Evolutionary conservation across 1,284 basidiomycete species (phyloP), one percentile per base, ranked within the genome.

Genomic region (Trametes versicolor): DNA sequence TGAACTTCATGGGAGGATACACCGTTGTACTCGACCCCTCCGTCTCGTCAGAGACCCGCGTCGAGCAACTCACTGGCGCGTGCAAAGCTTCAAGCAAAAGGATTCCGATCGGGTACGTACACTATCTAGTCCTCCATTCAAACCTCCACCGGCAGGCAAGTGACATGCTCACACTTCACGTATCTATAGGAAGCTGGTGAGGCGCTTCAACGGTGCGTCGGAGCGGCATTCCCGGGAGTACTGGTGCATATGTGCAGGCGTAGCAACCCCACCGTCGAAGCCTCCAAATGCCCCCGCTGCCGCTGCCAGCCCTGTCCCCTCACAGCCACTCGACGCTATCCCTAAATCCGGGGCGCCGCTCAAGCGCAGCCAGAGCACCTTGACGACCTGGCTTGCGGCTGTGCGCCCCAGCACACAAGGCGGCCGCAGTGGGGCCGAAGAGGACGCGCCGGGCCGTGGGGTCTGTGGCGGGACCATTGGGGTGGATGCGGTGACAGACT

Each of bases 1-100:
- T n/a, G 37, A 41, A 54, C 19, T 72, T 72, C 65, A 53, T 55
- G n/a, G 70, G 71, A 9, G 47, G 64, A 9, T 73, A 66, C 62
- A 64, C 72, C n/a, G 66, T 73, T 36, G 62, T 72, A 39, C 64
- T 68, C 47, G 71, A 74, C 57, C 71, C 72, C 8, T 49, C 52
- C n/a, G 43, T 72, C 17, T 25, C 39, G 7, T 27, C 53, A 17
- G 37, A 45, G 36, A 45, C 53, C 21, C 71, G 63, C 48, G 68
- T 64, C 45, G 60, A 62, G 58, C 56, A 62, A 17, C 39, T 70
- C 32, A 64, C 68, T 13, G 50, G 29, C 15, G 64, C 66, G 21
- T 60, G 71, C 23, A 45, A 51, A 4, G 64, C 61, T 52, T n/a
- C n/a, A n/a, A 39, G 64, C 13, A 67, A 50, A 6, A 52, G 64